Percentiles rank a stretch among this genome's conserved stretches.
These are phyloP conservation scores for Aspergillus uvarum DNA, from an alignment of 2,329 filamentous ascomycete genomes.

Conservation along the genomic window DNA sequence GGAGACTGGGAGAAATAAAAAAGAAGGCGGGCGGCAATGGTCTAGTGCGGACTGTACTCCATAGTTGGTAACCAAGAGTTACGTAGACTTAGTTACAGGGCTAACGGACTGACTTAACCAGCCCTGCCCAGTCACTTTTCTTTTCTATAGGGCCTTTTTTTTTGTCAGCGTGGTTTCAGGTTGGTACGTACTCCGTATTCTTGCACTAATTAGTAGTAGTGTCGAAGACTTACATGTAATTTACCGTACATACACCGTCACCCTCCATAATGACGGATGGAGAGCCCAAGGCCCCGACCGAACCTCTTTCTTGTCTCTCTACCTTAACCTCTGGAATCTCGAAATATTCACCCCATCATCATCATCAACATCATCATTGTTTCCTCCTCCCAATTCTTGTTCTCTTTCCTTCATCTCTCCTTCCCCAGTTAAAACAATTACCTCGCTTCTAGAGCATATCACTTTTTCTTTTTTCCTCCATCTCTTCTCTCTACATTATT, in stretches of 20 bases:
- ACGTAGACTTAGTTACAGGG: no score
- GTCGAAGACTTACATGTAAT: neutral
- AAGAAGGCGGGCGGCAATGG: slow-evolving; percentile 10
- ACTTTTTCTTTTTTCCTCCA: neutral
- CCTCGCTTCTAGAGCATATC: neutral
- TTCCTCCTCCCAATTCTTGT: slow-evolving; percentile 13
- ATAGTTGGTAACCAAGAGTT: no score
- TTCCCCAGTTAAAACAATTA: neutral
- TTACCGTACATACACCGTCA: no score
- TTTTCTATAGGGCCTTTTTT: no score
- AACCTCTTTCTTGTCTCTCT: neutral
- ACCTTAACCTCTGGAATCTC: neutral
- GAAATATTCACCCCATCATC: neutral
- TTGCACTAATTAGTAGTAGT: neutral
- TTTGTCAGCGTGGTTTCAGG: neutral
- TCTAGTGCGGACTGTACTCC: neutral
- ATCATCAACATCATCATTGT: neutral
- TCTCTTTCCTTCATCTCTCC: neutral
- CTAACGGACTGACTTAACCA: no score
- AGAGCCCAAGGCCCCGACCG: neutral
- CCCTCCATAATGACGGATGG: no score
- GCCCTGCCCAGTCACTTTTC: no score
- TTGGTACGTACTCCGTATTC: neutral
- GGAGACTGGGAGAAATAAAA: neutral
- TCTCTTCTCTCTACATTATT: neutral